Percentiles rank a stretch among this genome's conserved stretches.
Conservation (phyloP, 805 yeast genomes). For the Suhomyces sp. region DNA sequence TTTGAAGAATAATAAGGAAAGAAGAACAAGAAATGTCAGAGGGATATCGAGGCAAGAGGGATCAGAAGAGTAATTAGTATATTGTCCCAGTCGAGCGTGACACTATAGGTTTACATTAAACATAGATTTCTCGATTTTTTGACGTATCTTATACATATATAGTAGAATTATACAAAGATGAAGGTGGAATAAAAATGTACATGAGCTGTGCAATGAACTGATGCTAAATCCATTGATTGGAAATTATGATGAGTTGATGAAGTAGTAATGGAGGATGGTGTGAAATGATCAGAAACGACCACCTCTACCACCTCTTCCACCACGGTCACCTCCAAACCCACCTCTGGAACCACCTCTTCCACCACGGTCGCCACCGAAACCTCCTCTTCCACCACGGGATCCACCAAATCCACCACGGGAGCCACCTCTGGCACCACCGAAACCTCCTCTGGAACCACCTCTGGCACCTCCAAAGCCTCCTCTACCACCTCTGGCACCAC, state of each 20-base stretch:
- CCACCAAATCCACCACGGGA: slow-evolving; percentile 35
- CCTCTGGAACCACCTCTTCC: slow-evolving; percentile 45
- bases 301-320: slow-evolving; percentile 43
- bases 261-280: slow-evolving; percentile 2
- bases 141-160: too few species aligned
- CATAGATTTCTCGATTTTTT: too few species aligned
- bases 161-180: slow-evolving; percentile 10
- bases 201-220: too few species aligned
- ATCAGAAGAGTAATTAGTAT: too few species aligned
- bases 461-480: slow-evolving; percentile 33
- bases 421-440: slow-evolving; percentile 32
- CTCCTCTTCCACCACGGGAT: slow-evolving; percentile 38
- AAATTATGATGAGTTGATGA: slow-evolving; percentile 1
- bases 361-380: slow-evolving; percentile 42
- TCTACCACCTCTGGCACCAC: slow-evolving; percentile 23
- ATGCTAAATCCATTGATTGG: too few species aligned
- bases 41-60: too few species aligned
- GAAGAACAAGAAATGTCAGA: slow-evolving; percentile 1
- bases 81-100: too few species aligned
- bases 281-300: slow-evolving; percentile 19
- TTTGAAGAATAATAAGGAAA: neutral
- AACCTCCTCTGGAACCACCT: slow-evolving; percentile 31
- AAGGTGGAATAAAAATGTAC: slow-evolving; percentile 8
- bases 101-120: too few species aligned
- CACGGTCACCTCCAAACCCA: slow-evolving; percentile 44